A percentile compares a stretch with the other conserved stretches of the same genome.
phyloP scores from a whole-genome alignment of 495 filamentous ascomycete genomes.

The Penicillium cosmopolitanum region DNA sequence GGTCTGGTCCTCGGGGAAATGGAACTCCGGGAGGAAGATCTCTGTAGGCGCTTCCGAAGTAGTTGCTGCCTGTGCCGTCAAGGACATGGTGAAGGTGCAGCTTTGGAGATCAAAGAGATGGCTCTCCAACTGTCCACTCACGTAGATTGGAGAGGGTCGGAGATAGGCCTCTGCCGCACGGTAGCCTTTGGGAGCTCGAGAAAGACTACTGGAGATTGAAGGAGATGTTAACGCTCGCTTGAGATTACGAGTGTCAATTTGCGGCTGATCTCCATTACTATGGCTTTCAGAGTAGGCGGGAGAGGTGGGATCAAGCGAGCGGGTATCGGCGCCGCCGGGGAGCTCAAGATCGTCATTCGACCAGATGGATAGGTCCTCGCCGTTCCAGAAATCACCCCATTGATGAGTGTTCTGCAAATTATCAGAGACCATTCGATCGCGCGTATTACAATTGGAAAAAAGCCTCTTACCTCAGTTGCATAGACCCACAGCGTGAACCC shows the following conservation, averaged over 20 bases:
- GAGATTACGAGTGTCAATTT: constrained; percentile 70
- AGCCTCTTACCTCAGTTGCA: constrained; percentile 61
- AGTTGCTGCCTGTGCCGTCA: constrained; percentile 57
- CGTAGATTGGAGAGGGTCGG: constrained; percentile 78
- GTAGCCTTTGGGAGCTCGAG: constrained; percentile 66
- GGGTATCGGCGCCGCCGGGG: constrained; percentile 35
- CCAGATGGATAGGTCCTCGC: constrained; percentile 91
- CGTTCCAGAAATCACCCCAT: constrained; percentile 96
- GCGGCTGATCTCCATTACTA: constrained; percentile 55
- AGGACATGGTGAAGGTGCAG: constrained; percentile 70
- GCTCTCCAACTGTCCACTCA: constrained; percentile 65
- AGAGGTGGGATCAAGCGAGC: constrained; percentile 50
- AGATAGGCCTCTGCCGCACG: constrained; percentile 92
- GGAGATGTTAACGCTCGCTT: constrained; percentile 71
- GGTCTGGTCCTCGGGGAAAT: constrained; percentile 78
- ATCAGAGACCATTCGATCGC: constrained; percentile 1
- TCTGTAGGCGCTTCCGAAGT: constrained; percentile 71
- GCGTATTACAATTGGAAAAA: not conserved
- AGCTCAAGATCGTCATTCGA: constrained; percentile 79
- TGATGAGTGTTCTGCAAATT: constrained; percentile 73
- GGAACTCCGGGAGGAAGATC: constrained; percentile 88
- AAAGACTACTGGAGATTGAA: constrained; percentile 65
- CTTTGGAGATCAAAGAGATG: constrained; percentile 80
- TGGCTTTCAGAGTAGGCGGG: constrained; percentile 63
- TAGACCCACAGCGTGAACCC: constrained; percentile 94